These are phyloP conservation scores for Suhomyces sp. DNA, from an alignment of 805 yeast genomes.

Conservation along the genomic window DNA sequence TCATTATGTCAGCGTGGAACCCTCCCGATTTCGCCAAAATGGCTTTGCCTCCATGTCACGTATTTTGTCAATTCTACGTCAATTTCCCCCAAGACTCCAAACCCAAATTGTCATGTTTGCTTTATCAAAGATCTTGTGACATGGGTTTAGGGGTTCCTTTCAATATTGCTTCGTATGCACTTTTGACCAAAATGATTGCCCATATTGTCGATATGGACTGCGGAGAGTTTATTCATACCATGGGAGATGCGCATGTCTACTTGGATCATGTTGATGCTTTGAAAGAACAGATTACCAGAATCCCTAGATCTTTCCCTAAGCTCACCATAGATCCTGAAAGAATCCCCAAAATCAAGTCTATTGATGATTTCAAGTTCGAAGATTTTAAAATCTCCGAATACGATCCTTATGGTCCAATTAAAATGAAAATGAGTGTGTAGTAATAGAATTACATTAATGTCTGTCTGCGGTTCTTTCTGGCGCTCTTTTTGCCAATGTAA, in stretches of 20 bases:
- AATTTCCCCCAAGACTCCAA: constrained; percentile 61
- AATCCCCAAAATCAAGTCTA: constrained; percentile 47
- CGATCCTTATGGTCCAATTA: constrained; percentile 77
- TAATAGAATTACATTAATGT: constrained; percentile 1
- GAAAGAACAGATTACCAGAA: constrained; percentile 70
- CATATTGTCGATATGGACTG: constrained; percentile 92
- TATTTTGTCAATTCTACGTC: constrained; percentile 92
- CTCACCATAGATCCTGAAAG: constrained; percentile 62
- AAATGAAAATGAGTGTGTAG: constrained; percentile 96
- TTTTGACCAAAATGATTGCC: constrained; percentile 92
- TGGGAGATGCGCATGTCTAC: constrained; percentile 97
- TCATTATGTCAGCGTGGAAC: constrained; percentile 96
- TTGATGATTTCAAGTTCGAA: constrained; percentile 85
- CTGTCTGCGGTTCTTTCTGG: constrained; percentile 12
- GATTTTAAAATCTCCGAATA: constrained; percentile 83
- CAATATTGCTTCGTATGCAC: constrained; percentile 94
- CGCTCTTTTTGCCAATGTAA: constrained; percentile 10
- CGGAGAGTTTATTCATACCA: constrained; percentile 90
- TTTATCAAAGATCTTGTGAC: constrained; percentile 97
- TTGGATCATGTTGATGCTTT: constrained; percentile 91
- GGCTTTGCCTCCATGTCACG: constrained; percentile 99
- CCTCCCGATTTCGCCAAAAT: constrained; percentile 90
- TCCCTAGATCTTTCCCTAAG: constrained; percentile 79
- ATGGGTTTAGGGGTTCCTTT: constrained; percentile 99
- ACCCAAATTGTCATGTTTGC: constrained; percentile 78